Evolutionary conservation across 129 eudicot species (phyloP).

Genomic region (Flaveria trinervia): DNA sequence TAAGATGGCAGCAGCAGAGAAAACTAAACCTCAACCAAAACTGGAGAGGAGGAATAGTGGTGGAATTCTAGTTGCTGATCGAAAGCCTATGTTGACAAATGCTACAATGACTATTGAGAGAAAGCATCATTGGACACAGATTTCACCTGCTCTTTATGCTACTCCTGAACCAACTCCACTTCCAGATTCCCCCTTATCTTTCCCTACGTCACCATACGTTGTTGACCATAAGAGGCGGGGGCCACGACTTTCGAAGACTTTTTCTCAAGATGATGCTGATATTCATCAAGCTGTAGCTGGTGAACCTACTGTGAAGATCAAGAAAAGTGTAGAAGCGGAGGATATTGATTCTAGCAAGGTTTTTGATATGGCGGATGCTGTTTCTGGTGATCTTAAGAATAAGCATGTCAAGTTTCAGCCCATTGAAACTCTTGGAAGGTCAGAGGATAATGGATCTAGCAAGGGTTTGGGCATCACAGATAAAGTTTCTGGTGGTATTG

Average conservation of each 20-base stretch:
- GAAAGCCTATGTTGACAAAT: conserved; percentile 35
- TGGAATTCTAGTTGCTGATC: conserved; percentile 31
- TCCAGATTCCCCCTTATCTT: conserved; percentile 70
- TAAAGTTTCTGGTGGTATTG: conserved; percentile 24
- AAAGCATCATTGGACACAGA: conserved; percentile 58
- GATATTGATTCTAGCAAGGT: conserved; percentile 35
- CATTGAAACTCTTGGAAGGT: conserved; percentile 23
- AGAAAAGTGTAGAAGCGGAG: conserved; percentile 45
- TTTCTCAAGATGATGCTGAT: conserved; percentile 55
- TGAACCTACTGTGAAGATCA: conserved; percentile 43
- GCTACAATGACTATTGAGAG: conserved; percentile 36
- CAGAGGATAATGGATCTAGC: conserved; percentile 23
- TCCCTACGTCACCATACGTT: conserved; percentile 79
- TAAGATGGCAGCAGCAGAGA: conserved; percentile 39
- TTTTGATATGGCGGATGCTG: conserved; percentile 18
- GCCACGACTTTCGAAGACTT: conserved; percentile 73
- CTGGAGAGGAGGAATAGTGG: conserved; percentile 39
- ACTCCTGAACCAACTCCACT: conserved; percentile 76
- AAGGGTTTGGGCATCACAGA: conserved; percentile 20
- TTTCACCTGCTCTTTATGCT: conserved; percentile 75
- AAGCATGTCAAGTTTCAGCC: conserved; percentile 29
- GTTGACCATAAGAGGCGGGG: conserved; percentile 96
- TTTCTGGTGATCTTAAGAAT: conserved; percentile 29
- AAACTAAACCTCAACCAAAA: conserved; percentile 38
- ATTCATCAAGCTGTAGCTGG: conserved; percentile 26